A percentile compares a stretch with the other conserved stretches of the same genome.
phyloP scores from a whole-genome alignment of 1,284 basidiomycete genomes.

The Polyporus tsugae region DNA sequence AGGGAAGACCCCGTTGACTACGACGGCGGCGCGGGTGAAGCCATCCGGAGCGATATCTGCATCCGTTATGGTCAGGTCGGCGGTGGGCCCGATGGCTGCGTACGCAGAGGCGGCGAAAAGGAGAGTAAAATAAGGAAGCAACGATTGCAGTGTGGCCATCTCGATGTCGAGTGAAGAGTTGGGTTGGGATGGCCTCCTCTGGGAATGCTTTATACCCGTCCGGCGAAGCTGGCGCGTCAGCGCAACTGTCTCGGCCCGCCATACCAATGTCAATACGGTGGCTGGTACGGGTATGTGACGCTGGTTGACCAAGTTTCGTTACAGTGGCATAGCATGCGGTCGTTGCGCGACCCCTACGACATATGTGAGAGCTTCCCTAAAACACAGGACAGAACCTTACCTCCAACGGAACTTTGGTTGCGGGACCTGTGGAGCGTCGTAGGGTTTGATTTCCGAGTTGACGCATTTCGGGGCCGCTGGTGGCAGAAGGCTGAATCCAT shows the following conservation, averaged over 20 bases:
- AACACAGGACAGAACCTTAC: constrained; percentile 1
- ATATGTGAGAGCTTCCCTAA: constrained; percentile 1
- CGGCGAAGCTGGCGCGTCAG: neutral
- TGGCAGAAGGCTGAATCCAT: neutral
- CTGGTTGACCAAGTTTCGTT: neutral
- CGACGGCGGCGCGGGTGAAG: constrained; percentile 32
- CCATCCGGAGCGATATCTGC: constrained; percentile 36
- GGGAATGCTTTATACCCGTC: neutral
- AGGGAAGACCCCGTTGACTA: constrained; percentile 38
- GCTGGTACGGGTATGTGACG: neutral
- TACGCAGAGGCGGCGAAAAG: constrained; percentile 16
- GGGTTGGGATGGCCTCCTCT: neutral
- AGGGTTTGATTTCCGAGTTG: constrained; percentile 1
- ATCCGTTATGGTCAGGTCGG: constrained; percentile 32
- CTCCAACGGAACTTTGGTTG: neutral
- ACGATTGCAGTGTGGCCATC: constrained; percentile 28
- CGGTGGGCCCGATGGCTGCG: constrained; percentile 29
- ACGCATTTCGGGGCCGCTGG: constrained; percentile 4
- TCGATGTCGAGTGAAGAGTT: neutral
- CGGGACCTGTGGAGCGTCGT: neutral
- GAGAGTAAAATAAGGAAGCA: constrained; percentile 23
- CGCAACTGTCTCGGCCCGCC: neutral
- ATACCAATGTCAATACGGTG: neutral
- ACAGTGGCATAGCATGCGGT: neutral
- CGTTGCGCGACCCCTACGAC: neutral